These are phyloP conservation scores for Claviceps fusiformis DNA, from an alignment of 2,329 filamentous ascomycete species.

Conservation along the genomic window DNA sequence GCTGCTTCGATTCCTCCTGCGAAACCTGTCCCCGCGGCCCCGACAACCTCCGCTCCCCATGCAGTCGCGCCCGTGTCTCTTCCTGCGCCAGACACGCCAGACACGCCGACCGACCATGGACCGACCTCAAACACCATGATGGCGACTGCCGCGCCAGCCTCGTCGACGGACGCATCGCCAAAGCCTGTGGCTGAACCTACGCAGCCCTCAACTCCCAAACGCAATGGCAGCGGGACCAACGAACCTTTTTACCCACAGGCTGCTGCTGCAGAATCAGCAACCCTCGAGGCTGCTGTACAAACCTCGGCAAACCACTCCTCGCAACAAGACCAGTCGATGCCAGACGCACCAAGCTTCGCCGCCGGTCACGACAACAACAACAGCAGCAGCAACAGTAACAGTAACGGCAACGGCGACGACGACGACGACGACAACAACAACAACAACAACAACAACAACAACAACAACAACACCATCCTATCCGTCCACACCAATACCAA, in stretches of 20 bases:
- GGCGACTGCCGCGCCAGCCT: not conserved
- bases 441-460: too few species aligned
- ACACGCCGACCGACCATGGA: not conserved
- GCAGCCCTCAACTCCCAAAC: slow-evolving; percentile 6
- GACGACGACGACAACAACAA: too few species aligned
- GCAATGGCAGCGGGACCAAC: not conserved
- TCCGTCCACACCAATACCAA: not conserved
- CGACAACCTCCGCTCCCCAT: slow-evolving; percentile 4
- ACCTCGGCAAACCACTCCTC: not conserved
- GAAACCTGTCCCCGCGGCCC: not conserved
- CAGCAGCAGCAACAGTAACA: too few species aligned
- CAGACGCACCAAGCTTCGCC: slow-evolving; percentile 5
- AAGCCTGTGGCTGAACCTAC: not conserved
- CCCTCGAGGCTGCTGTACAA: not conserved
- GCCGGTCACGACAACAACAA: too few species aligned
- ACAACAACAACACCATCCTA: slow-evolving; percentile 1
- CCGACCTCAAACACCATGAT: not conserved
- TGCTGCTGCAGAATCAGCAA: not conserved
- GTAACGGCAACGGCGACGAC: too few species aligned
- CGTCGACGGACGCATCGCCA: not conserved
- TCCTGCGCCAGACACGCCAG: not conserved
- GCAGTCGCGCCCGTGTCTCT: not conserved
- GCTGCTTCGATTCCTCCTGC: slow-evolving; percentile 1
- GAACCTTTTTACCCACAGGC: not conserved
- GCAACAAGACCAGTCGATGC: slow-evolving; percentile 8